These are phyloP conservation scores for Madurella fahalii DNA, from an alignment of 2,329 filamentous ascomycete genomes.

Conservation along the genomic window DNA sequence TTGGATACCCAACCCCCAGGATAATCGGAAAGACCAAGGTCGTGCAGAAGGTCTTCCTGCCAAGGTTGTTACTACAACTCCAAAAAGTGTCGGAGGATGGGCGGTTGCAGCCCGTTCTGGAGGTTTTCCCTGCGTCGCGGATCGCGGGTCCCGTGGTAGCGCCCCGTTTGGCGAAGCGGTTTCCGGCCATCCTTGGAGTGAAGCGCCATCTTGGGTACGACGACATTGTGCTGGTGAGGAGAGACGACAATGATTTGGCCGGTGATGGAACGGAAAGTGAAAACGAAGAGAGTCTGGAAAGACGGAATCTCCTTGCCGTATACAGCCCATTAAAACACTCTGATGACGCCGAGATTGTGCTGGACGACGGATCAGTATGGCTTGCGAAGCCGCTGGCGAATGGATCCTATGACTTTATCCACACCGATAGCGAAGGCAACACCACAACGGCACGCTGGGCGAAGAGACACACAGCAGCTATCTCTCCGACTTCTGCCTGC, in stretches of 20 bases:
- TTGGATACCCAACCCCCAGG: slow-evolving; percentile 64
- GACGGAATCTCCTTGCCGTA: slow-evolving; percentile 59
- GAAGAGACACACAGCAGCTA: slow-evolving; percentile 35
- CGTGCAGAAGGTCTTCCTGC: slow-evolving; percentile 58
- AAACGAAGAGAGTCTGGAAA: slow-evolving; percentile 42
- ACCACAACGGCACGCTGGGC: slow-evolving; percentile 67
- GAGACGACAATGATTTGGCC: slow-evolving; percentile 57
- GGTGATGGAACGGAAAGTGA: slow-evolving; percentile 31
- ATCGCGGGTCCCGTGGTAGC: slow-evolving; percentile 54
- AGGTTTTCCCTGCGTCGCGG: slow-evolving; percentile 67
- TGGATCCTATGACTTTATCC: slow-evolving; percentile 64
- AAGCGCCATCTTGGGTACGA: slow-evolving; percentile 62
- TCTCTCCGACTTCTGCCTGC: slow-evolving; percentile 2
- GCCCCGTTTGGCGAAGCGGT: slow-evolving; percentile 55
- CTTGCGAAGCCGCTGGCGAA: slow-evolving; percentile 47
- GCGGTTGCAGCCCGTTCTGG: slow-evolving; percentile 64
- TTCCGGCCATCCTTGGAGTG: slow-evolving; percentile 60
- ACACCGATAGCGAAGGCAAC: slow-evolving; percentile 53
- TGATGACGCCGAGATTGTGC: slow-evolving; percentile 60
- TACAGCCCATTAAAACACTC: slow-evolving; percentile 59
- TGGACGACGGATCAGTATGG: slow-evolving; percentile 61
- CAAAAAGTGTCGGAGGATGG: slow-evolving; percentile 59
- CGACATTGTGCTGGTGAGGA: slow-evolving; percentile 67
- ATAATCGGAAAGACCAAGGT: slow-evolving; percentile 59
- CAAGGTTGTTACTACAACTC: slow-evolving; percentile 66